Percentiles rank a stretch among this genome's conserved stretches.
Conservation (phyloP, 139 green algal genomes). For the Volvox reticuliferus region DNA sequence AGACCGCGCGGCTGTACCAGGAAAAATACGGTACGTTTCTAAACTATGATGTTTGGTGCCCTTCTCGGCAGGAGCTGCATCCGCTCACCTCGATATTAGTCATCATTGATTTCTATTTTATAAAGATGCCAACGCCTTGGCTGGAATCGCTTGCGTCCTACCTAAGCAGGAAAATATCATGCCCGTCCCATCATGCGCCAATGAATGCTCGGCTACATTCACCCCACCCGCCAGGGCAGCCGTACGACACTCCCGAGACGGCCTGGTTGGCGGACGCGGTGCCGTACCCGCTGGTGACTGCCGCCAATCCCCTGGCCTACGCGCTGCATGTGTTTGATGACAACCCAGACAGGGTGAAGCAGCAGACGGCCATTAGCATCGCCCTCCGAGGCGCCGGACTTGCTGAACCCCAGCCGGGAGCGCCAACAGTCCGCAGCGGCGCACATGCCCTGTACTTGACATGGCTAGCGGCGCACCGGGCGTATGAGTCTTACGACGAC, state of each 20-base stretch:
- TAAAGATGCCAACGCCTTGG: no score
- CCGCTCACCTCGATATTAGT: neutral
- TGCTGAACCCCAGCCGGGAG: neutral
- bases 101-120: no score
- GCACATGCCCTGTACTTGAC: slow-evolving; percentile 16
- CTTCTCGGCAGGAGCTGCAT: neutral
- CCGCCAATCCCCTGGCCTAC: neutral
- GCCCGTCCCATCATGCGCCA: neutral
- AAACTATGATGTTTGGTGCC: neutral
- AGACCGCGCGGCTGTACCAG: neutral
- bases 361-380: neutral
- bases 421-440: neutral
- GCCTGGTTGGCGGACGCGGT: neutral
- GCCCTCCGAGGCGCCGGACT: neutral
- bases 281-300: slow-evolving; percentile 21
- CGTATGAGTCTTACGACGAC: neutral
- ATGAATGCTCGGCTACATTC: neutral
- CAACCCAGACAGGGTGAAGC: neutral
- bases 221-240: neutral
- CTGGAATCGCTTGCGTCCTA: no score
- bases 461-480: neutral
- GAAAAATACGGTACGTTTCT: neutral
- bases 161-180: no score
- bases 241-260: slow-evolving; percentile 19
- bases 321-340: neutral